These are phyloP conservation scores for Scleroderma citrinum DNA, from an alignment of 768 basidiomycete genomes.

Conservation along the genomic window DNA sequence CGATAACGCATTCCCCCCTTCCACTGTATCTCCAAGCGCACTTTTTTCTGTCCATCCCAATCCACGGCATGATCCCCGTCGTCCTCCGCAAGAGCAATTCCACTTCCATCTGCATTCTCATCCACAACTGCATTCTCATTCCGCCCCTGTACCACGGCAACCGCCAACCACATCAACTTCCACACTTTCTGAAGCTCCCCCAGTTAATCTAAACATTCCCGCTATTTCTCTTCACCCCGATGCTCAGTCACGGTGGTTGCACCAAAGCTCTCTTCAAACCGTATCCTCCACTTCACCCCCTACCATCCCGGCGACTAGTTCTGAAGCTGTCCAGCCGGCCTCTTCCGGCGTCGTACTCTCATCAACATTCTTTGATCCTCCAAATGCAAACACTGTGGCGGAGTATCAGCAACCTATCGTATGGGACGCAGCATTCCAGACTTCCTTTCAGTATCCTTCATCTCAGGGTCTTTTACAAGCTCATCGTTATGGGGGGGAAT, in stretches of 20 bases:
- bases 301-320: background rate
- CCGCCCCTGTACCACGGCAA: background rate
- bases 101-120: background rate
- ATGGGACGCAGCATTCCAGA: constrained; percentile 15
- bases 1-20: background rate
- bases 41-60: background rate
- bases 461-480: background rate
- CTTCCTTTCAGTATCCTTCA: constrained; percentile 3
- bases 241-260: background rate
- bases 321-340: background rate
- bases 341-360: no score
- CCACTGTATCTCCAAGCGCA: background rate
- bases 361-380: constrained; percentile 46
- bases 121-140: background rate
- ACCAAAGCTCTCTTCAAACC: constrained; percentile 1
- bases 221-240: background rate
- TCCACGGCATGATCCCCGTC: background rate
- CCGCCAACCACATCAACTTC: constrained; percentile 2
- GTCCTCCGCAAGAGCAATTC: background rate
- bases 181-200: background rate
- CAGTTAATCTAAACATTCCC: background rate
- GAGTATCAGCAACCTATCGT: constrained; percentile 41
- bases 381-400: constrained; percentile 27
- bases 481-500: background rate
- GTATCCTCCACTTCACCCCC: background rate